phyloP scores from a whole-genome alignment of 2,329 filamentous ascomycete species.

The Ascochyta viciae-villosae region DNA sequence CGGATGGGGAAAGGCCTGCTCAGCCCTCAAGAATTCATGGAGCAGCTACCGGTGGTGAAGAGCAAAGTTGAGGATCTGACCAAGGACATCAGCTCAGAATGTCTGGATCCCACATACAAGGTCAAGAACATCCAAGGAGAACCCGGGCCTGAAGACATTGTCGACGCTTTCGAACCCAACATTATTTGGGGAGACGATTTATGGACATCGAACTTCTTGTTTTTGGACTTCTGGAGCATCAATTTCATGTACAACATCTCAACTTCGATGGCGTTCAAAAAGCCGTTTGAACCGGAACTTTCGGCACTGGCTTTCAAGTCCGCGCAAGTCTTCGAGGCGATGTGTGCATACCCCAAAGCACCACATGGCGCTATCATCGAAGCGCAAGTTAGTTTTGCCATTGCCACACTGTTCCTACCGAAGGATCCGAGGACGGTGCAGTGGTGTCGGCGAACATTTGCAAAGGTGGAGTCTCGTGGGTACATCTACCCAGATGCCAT shows the following conservation, averaged over 20 bases:
- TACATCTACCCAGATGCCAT: slow-evolving; percentile 82
- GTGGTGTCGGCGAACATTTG: slow-evolving; percentile 84
- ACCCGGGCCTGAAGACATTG: slow-evolving; percentile 68
- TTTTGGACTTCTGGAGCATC: slow-evolving; percentile 79
- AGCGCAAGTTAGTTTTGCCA: slow-evolving; percentile 76
- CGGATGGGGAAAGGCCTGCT: slow-evolving; percentile 70
- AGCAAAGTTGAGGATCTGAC: slow-evolving; percentile 53
- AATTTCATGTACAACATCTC: slow-evolving; percentile 83
- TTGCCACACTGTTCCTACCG: slow-evolving; percentile 81
- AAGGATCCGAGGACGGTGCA: slow-evolving; percentile 73
- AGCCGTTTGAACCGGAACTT: slow-evolving; percentile 62
- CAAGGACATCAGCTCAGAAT: slow-evolving; percentile 64
- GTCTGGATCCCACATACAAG: slow-evolving; percentile 68
- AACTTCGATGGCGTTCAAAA: slow-evolving; percentile 63
- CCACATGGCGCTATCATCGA: slow-evolving; percentile 75
- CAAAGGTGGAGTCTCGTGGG: slow-evolving; percentile 79
- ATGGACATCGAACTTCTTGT: slow-evolving; percentile 76
- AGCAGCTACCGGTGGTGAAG: slow-evolving; percentile 61
- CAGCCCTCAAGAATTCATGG: slow-evolving; percentile 67
- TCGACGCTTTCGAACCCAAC: slow-evolving; percentile 74
- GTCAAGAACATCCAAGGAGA: slow-evolving; percentile 69
- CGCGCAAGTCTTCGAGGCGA: slow-evolving; percentile 80
- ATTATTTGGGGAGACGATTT: slow-evolving; percentile 71
- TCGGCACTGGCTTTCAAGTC: slow-evolving; percentile 69
- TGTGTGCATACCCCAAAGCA: slow-evolving; percentile 73